phyloP scores from a whole-genome alignment of 2,329 filamentous ascomycete genomes.

The Myrmaecium sp. region DNA sequence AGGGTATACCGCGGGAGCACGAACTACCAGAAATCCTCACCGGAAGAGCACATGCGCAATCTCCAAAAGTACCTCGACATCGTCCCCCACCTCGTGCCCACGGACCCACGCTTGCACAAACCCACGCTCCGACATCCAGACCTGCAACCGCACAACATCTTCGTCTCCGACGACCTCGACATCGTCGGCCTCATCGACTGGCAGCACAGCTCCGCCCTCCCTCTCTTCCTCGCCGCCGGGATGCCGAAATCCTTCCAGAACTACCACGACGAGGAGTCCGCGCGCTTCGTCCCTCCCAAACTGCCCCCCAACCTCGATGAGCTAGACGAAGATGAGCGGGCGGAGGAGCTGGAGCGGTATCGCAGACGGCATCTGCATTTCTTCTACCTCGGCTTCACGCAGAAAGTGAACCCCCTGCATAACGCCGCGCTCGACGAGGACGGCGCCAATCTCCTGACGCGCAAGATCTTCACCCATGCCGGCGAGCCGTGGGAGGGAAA shows the following conservation, averaged over 20 bases:
- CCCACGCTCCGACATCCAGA: constrained; percentile 19
- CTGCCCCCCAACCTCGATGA: constrained; percentile 8
- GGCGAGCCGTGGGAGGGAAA: constrained; percentile 14
- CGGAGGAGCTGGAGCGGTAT: constrained; percentile 9
- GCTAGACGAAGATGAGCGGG: constrained; percentile 8
- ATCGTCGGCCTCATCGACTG: constrained; percentile 25
- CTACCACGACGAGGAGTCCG: constrained; percentile 16
- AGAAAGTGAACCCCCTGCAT: constrained; percentile 11
- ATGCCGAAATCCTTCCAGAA: constrained; percentile 25
- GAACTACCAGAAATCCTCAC: constrained; percentile 10
- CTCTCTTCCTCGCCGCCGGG: constrained; percentile 19
- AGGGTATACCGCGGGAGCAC: constrained; percentile 10
- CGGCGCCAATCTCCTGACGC: constrained; percentile 9
- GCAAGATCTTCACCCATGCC: constrained; percentile 10
- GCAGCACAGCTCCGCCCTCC: constrained; percentile 22
- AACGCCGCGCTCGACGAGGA: constrained; percentile 10
- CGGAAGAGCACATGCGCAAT: constrained; percentile 7
- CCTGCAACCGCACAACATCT: constrained; percentile 18
- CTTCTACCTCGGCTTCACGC: constrained; percentile 14
- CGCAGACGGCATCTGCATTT: constrained; percentile 15
- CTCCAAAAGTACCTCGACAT: constrained; percentile 8
- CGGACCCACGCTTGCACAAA: too few species aligned
- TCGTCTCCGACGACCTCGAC: constrained; percentile 13
- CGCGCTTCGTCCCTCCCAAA: constrained; percentile 7
- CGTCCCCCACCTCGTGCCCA: constrained; percentile 10